A percentile compares a stretch with the other conserved stretches of the same genome.
Evolutionary conservation across 2,329 filamentous ascomycete genomes (phyloP).

Genomic region (Colletotrichum sp.): DNA sequence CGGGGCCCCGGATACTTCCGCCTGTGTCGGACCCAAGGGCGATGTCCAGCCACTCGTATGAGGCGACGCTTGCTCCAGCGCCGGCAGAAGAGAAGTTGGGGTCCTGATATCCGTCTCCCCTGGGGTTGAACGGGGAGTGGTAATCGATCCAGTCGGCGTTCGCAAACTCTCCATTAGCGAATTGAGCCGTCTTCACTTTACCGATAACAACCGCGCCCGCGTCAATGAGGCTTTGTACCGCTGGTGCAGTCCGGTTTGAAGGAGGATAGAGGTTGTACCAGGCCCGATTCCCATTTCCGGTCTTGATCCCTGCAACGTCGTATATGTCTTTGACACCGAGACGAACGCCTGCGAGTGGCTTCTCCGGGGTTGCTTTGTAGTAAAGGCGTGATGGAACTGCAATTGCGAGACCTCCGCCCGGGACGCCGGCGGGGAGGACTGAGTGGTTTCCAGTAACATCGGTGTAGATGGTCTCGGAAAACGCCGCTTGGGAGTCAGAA

Average conservation of each 20-base stretch:
- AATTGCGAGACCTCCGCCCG: conserved; percentile 25
- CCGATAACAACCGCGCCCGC: conserved; percentile 60
- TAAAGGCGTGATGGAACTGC: conserved; percentile 64
- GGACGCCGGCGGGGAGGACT: conserved; percentile 11
- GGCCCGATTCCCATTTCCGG: conserved; percentile 61
- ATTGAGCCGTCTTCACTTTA: conserved; percentile 51
- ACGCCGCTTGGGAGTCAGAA: conserved; percentile 26
- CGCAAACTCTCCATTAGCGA: conserved; percentile 47
- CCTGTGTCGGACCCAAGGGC: conserved; percentile 32
- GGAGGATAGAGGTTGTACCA: conserved; percentile 61
- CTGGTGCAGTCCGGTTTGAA: conserved; percentile 50
- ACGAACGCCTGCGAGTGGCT: conserved; percentile 56
- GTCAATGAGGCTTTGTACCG: conserved; percentile 63
- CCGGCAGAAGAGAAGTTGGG: conserved; percentile 51
- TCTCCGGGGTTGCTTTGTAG: conserved; percentile 48
- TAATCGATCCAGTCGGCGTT: conserved; percentile 54
- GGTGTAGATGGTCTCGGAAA: conserved; percentile 10
- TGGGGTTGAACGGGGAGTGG: conserved; percentile 47
- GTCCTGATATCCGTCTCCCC: conserved; percentile 52
- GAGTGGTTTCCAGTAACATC: not conserved
- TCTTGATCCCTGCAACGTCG: conserved; percentile 59
- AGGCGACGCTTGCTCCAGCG: conserved; percentile 26
- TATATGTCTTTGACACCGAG: conserved; percentile 66
- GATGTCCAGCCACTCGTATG: conserved; percentile 28
- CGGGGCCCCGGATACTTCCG: conserved; percentile 48